These are phyloP conservation scores for Paraphaeosphaeria minitans DNA, from an alignment of 2,329 filamentous ascomycete species.

Conservation along the genomic window DNA sequence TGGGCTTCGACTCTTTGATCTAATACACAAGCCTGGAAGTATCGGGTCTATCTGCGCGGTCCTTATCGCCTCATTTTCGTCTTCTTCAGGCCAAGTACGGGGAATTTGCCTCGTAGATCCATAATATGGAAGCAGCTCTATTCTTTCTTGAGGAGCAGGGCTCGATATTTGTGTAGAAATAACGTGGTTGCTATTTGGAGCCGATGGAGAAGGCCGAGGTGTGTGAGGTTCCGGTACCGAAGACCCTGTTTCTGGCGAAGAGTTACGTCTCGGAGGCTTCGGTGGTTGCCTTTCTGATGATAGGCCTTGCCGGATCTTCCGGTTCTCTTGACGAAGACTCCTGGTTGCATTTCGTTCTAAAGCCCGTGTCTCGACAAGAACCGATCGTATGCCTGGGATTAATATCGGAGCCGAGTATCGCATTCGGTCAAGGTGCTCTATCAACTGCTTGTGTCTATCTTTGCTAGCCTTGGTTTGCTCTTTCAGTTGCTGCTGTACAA, in stretches of 20 bases:
- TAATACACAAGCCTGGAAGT: background rate
- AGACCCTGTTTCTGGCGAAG: constrained; percentile 5
- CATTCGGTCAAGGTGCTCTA: background rate
- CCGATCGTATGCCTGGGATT: background rate
- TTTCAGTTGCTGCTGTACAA: background rate
- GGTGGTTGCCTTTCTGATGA: background rate
- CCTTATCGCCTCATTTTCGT: too few relatives aligned
- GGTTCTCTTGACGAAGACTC: constrained; percentile 5
- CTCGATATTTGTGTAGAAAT: too few relatives aligned
- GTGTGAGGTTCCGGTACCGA: background rate
- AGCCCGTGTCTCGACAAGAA: constrained; percentile 5
- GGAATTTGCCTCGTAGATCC: too few relatives aligned
- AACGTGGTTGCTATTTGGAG: background rate
- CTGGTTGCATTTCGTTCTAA: constrained; percentile 2
- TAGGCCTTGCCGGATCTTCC: background rate
- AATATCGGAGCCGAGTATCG: background rate
- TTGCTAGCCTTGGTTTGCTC: constrained; percentile 5
- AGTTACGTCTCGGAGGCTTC: background rate
- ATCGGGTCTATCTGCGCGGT: too few relatives aligned
- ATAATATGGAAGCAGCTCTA: background rate
- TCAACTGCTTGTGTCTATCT: background rate
- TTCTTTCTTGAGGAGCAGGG: background rate
- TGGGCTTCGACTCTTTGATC: background rate
- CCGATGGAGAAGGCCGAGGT: constrained; percentile 5
- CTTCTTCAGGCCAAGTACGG: too few relatives aligned